Base-by-base conservation (phyloP, 2,329 filamentous ascomycete species). In the Colletotrichum salicis region DNA sequence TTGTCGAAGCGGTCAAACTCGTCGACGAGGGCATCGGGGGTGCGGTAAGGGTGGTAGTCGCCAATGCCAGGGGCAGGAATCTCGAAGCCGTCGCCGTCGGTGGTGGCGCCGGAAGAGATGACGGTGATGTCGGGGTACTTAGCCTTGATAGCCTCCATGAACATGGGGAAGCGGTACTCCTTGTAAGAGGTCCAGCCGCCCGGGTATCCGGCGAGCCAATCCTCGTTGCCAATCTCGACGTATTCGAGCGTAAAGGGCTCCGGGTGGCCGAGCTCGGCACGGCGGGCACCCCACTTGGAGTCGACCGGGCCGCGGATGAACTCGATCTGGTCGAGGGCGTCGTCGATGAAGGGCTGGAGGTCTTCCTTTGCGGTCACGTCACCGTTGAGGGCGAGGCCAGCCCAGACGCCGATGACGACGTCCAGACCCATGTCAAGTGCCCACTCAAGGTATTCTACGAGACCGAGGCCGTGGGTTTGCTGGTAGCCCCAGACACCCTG, bases 221-320 rank as follows among this genome's bases (percentile, higher is more conserved):
- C 91, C 77, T 93, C 91, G 77, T 93, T 93, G 70, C 91, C 91
- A 55, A 93, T 81, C 79, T 93, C 91, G 66, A 93, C 88, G 75
- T 88, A 91, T 12, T 86, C 82, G 60, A 93, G 83, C 35, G 78
- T 82, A 81, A 89, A 93, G 0, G 91, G 91, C 70, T 89, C 84
- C 0, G 89, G 85, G 75, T 92, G 87, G 4, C 91, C 91, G 2
- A 91, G 83, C 55, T 86, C 80, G 7, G 89, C 89, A 22, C 91
- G 88, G 7, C 86, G 79, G 4, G 86, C 83, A 15, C 91, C 90
- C 83, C 88, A 91, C 29, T 84, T 84, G 1, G 88, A 88, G 57
- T 84, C 81, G 1, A 80, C 78, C 48, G 86, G 81, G 3, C 90
- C 90, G 12, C 85, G 84, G 41, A 92, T 83, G 78, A 92, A 92